Evolutionary conservation across 371 early-diverging fungal species (phyloP).

Genomic region (Circinella umbellata): DNA sequence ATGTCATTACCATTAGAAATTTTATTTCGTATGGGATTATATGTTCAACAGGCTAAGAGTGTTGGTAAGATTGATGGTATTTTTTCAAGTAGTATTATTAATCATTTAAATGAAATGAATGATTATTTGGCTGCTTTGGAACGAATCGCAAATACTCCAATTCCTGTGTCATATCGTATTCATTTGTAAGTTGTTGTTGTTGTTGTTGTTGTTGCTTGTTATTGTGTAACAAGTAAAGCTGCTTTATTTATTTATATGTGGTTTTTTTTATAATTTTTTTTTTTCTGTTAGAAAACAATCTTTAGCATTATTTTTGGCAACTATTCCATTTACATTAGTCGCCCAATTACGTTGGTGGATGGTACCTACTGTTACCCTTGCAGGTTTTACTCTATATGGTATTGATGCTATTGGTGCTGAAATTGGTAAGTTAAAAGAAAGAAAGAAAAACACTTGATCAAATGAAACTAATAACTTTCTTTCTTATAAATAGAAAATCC

Average conservation of each 20-base stretch:
- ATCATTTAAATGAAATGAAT: slow-evolving; percentile 55
- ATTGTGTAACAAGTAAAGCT: not conserved
- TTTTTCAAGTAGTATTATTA: slow-evolving; percentile 53
- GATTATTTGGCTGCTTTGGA: slow-evolving; percentile 76
- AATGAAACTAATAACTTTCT: too few relatives aligned
- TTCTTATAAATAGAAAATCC: slow-evolving; percentile 56
- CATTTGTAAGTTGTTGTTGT: slow-evolving; percentile 57
- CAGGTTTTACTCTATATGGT: slow-evolving; percentile 75
- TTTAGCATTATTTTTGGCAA: slow-evolving; percentile 64
- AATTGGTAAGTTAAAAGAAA: slow-evolving; percentile 22
- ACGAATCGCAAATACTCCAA: slow-evolving; percentile 78
- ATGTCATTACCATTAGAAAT: slow-evolving; percentile 68
- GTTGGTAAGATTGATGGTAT: slow-evolving; percentile 54
- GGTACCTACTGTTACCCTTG: slow-evolving; percentile 65
- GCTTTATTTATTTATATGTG: not conserved
- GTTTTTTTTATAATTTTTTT: too few relatives aligned
- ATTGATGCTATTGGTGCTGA: slow-evolving; percentile 69
- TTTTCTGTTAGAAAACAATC: slow-evolving; percentile 62
- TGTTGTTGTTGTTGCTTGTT: not conserved
- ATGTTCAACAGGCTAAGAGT: slow-evolving; percentile 54
- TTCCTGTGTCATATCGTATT: slow-evolving; percentile 79
- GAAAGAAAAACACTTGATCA: too few relatives aligned
- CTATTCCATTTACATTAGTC: slow-evolving; percentile 75
- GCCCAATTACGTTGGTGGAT: slow-evolving; percentile 56
- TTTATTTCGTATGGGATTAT: slow-evolving; percentile 57